These are phyloP conservation scores for Lyophyllum shimeji DNA, from an alignment of 768 basidiomycete genomes.

Conservation along the genomic window DNA sequence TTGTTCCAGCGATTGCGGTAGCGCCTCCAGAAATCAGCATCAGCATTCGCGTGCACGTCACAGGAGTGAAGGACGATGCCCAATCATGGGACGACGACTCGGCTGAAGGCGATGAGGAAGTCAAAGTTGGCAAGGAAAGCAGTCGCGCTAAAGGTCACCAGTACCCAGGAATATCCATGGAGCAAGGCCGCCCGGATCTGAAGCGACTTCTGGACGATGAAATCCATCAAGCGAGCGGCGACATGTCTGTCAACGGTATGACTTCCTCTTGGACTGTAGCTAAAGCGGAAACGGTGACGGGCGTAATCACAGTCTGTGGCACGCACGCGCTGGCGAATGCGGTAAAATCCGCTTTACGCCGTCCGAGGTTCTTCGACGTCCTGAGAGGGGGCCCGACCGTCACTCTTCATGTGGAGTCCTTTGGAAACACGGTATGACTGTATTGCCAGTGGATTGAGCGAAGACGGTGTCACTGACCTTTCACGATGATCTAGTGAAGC, in stretches of 20 bases:
- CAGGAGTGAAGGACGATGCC: constrained; percentile 7
- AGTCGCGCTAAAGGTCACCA: not conserved
- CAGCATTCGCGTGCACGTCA: constrained; percentile 21
- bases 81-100: constrained; percentile 4
- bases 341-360: constrained; percentile 39
- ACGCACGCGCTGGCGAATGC: constrained; percentile 35
- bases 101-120: constrained; percentile 12
- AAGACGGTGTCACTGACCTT: not conserved
- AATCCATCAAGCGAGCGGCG: constrained; percentile 31
- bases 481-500: not conserved
- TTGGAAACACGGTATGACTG: constrained; percentile 28
- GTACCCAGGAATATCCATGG: constrained; percentile 21
- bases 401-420: constrained; percentile 44
- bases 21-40: constrained; percentile 2
- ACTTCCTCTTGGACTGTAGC: not conserved
- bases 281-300: not conserved
- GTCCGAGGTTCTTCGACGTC: constrained; percentile 34
- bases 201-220: constrained; percentile 34
- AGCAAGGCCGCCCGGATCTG: constrained; percentile 44
- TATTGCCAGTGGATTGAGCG: not conserved
- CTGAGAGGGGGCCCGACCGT: constrained; percentile 46
- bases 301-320: constrained; percentile 45
- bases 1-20: constrained; percentile 15
- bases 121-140: not conserved
- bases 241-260: constrained; percentile 50